A percentile compares a stretch with the other conserved stretches of the same genome.
phyloP scores from a whole-genome alignment of 2,329 filamentous ascomycete genomes.

The Penicillium rolfsii region DNA sequence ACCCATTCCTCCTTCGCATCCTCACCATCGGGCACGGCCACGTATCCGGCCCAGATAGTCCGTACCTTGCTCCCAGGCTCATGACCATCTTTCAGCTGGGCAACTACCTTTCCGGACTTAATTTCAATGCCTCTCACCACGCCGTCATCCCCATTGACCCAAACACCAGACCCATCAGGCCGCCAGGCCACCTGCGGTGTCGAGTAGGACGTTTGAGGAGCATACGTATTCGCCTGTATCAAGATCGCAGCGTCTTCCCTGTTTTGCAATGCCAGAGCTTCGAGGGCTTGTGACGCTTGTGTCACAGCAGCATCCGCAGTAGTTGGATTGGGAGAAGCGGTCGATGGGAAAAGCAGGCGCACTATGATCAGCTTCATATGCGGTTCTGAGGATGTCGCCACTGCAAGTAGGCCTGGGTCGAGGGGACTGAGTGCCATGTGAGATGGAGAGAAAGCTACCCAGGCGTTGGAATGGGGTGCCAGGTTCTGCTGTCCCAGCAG shows the following conservation, averaged over 20 bases:
- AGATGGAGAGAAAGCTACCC: slow-evolving; percentile 65
- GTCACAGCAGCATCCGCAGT: slow-evolving; percentile 38
- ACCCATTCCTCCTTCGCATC: slow-evolving; percentile 54
- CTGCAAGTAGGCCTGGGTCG: slow-evolving; percentile 58
- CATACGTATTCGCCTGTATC: slow-evolving; percentile 62
- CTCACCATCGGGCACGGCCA: slow-evolving; percentile 34
- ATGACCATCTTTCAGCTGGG: slow-evolving; percentile 55
- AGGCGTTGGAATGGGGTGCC: slow-evolving; percentile 65
- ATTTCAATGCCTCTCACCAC: slow-evolving; percentile 63
- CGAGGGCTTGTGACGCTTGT: slow-evolving; percentile 57
- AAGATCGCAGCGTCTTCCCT: slow-evolving; percentile 63
- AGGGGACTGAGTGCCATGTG: slow-evolving; percentile 59
- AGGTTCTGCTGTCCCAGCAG: slow-evolving; percentile 63
- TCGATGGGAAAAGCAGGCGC: slow-evolving; percentile 57
- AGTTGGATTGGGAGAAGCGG: slow-evolving; percentile 6
- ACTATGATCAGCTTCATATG: slow-evolving; percentile 66
- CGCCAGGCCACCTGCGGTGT: slow-evolving; percentile 66
- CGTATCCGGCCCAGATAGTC: slow-evolving; percentile 59
- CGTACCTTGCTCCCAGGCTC: slow-evolving; percentile 62
- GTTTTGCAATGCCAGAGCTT: slow-evolving; percentile 56
- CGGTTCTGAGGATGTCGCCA: slow-evolving; percentile 63
- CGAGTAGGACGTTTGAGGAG: slow-evolving; percentile 67
- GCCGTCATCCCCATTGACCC: slow-evolving; percentile 68
- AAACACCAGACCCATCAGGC: slow-evolving; percentile 63
- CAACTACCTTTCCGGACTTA: slow-evolving; percentile 60